These are phyloP conservation scores for Solanum lycopersicoides DNA, from an alignment of 257 asterid species.

Conservation along the genomic window DNA sequence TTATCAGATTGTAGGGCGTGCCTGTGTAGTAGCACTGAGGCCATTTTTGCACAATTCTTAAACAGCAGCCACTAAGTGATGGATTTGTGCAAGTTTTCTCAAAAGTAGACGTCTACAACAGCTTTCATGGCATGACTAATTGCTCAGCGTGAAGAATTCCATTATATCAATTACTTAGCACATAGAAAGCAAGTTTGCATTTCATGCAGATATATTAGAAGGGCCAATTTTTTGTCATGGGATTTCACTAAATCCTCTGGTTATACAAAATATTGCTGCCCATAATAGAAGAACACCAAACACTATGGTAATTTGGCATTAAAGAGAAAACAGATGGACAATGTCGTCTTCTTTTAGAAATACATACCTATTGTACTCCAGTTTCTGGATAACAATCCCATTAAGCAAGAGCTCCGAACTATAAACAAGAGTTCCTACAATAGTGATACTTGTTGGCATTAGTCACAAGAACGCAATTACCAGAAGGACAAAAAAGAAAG, in stretches of 20 bases:
- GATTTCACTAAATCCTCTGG: background rate
- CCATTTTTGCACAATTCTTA: background rate
- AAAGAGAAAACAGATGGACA: background rate
- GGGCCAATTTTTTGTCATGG: background rate
- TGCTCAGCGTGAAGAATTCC: background rate
- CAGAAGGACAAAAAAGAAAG: background rate
- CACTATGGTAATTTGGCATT: background rate
- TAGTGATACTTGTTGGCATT: slow-evolving; percentile 3
- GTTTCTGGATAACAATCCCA: slow-evolving; percentile 60
- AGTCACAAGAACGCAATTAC: slow-evolving; percentile 2
- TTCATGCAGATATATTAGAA: background rate
- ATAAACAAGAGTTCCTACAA: slow-evolving; percentile 56
- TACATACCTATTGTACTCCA: slow-evolving; percentile 56
- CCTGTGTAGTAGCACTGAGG: background rate
- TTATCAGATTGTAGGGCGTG: background rate
- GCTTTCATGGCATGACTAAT: background rate
- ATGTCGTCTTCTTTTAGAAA: background rate
- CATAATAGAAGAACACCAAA: background rate
- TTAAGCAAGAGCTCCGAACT: slow-evolving; percentile 70
- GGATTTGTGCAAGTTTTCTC: background rate
- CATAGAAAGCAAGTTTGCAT: background rate
- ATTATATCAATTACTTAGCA: background rate
- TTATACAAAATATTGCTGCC: background rate
- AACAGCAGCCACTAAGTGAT: background rate
- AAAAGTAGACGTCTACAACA: background rate